Percentiles rank a stretch among this genome's conserved stretches.
Conservation (phyloP, 2,329 filamentous ascomycete genomes). For the Penicillium italicum region DNA sequence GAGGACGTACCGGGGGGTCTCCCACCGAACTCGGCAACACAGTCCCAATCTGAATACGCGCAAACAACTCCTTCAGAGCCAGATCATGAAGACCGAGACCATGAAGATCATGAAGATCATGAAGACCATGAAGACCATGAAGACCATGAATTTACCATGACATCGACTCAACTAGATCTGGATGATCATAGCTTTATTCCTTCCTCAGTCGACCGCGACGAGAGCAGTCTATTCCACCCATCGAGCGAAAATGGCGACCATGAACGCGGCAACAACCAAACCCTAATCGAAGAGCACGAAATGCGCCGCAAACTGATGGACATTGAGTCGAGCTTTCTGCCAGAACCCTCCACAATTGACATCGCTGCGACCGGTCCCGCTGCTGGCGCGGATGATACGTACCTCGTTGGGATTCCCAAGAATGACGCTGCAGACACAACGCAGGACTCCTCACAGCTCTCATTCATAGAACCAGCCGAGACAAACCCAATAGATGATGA, state of each 20-base stretch:
- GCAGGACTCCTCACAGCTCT: conserved; percentile 23
- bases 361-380: conserved; percentile 28
- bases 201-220: conserved; percentile 34
- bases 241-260: conserved; percentile 34
- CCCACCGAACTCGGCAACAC: conserved; percentile 21
- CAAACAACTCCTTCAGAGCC: conserved; percentile 9
- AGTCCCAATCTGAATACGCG: background rate
- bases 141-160: conserved; percentile 18
- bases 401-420: conserved; percentile 38
- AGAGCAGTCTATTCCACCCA: conserved; percentile 32
- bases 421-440: conserved; percentile 19
- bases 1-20: conserved; percentile 28
- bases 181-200: conserved; percentile 32
- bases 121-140: conserved; percentile 18
- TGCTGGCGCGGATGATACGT: conserved; percentile 44
- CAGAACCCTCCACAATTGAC: conserved; percentile 50
- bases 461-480: conserved; percentile 26
- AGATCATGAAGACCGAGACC: conserved; percentile 14
- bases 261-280: conserved; percentile 39
- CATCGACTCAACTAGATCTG: conserved; percentile 18
- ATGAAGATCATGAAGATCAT: conserved; percentile 13
- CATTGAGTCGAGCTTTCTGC: conserved; percentile 61
- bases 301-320: conserved; percentile 60
- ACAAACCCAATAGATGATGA: conserved; percentile 18
- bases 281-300: conserved; percentile 53